Conservation (phyloP, 1,139 yeast genomes). For the Debaryomyces sp. region DNA sequence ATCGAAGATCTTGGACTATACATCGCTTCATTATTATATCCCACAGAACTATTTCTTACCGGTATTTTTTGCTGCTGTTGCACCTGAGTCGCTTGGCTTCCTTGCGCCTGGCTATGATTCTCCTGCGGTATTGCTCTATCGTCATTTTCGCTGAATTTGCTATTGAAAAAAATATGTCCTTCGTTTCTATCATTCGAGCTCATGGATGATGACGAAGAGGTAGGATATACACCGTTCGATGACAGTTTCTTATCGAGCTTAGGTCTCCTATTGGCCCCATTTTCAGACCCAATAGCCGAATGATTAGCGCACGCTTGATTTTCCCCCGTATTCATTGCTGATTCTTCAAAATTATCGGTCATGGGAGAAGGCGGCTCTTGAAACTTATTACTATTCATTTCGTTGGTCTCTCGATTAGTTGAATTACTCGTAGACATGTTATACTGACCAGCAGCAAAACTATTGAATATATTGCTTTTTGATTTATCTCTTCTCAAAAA, state of each 20-base stretch:
- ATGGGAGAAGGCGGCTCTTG: constrained; percentile 17
- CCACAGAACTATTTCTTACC: not conserved
- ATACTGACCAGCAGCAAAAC: constrained; percentile 14
- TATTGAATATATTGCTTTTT: constrained; percentile 19
- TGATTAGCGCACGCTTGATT: not conserved
- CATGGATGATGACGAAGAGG: constrained; percentile 5
- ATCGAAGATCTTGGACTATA: constrained; percentile 32
- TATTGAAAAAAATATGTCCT: constrained; percentile 8
- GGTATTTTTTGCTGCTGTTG: not conserved
- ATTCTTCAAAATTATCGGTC: constrained; percentile 9
- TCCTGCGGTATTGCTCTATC: not conserved
- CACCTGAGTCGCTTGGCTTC: not conserved
- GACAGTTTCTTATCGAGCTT: constrained; percentile 1
- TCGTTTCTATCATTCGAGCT: constrained; percentile 6
- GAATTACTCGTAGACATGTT: not conserved
- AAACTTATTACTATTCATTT: constrained; percentile 10
- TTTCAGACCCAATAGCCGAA: not conserved
- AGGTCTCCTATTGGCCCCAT: not conserved
- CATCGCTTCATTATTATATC: constrained; percentile 15
- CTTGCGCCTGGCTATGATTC: not conserved
- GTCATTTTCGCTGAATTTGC: constrained; percentile 9
- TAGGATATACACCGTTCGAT: constrained; percentile 3
- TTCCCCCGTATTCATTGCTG: not conserved
- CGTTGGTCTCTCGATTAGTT: constrained; percentile 6
- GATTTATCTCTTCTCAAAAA: constrained; percentile 35